Evolutionary conservation across 352 stramenopile genomes (phyloP), one percentile per base, ranked within the genome.

Genomic region (Blastocystis sp.): DNA sequence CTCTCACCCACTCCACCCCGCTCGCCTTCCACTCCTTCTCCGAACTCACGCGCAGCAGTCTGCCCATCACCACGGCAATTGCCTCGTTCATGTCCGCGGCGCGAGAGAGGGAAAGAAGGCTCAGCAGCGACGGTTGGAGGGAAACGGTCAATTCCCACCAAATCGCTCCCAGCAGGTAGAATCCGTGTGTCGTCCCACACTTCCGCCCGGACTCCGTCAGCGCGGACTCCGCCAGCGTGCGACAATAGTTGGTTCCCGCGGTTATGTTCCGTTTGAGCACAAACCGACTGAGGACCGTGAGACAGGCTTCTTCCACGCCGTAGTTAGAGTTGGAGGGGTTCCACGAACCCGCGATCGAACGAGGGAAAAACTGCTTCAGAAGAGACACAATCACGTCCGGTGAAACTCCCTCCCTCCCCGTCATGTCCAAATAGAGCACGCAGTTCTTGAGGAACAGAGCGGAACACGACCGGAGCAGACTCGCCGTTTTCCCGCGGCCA

Each of bases 111-210:
- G 24, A 16, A 6, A 74, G 24, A 50, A 13, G n/a, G 12, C 45
- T 12, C 19, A 74, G 31, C 9, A 41, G n/a, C 9, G 24, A 41
- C 10, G 63, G 63, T 24, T 50, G 63, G 29, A 74, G 31, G 24
- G 24, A 31, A 13, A 74, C 13, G 24, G 63, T 45, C 19, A 74
- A 24, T 41, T 74, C 63, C 63, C 63, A 74, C 63, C 63, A 74
- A 19, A 74, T 74, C 12, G 63, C 31, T 24, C 63, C 63, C 9
- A 74, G 45, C n/a, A 74, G 3, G 39, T 41, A 31, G n/a, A 74
- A 24, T 9, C 9, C 24, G 39, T 74, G 24, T 41, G 12, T 31
- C 31, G 63, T 26, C 0, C 31, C 31, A 24, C 0, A 2, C 19
- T 35, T 4, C 9, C 39, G 9, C 29, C 26, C 63, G 24, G 63